Evolutionary conservation across 257 asterid species (phyloP), one percentile per base, ranked within the genome.

Genomic region (Salvia miltiorrhiza): DNA sequence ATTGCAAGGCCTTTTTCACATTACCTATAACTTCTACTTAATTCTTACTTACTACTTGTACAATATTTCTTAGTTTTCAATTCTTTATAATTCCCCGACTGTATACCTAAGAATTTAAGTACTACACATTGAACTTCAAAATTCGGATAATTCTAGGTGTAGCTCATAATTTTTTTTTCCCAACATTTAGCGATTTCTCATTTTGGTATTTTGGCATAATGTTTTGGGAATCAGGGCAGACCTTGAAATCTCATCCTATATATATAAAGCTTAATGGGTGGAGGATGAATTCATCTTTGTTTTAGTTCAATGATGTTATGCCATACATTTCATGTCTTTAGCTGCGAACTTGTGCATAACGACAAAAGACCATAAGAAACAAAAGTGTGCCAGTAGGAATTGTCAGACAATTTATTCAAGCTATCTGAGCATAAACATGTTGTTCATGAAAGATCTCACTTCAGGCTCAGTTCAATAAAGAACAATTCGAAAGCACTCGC

Each of bases 381-480:
- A 13, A 50, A 64, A 44, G 30, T 10, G 64, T 39, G 43, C 17
- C 9, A 23, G 23, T 16, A 3, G 13, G 24, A 40, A 37, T 68
- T 37, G 23, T 68, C 33, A 9, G 45, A 54, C 26, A 26, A 12
- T 49, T 49, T 49, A 20, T 39, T 35, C 21, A 57, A 47, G 37
- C 28, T 60, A 11, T 20, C 4, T 75, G 53, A 19, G 54, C 44
- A 59, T 55, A n/a, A 53, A 40, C 57, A 24, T 47, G 23, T 48
- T 53, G 12, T 61, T 28, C 52, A 45, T 37, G 35, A 33, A 63
- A 75, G 40, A 45, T 57, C 53, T 71, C 61, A 37, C 70, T 69
- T 69, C 20, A 41, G 69, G 54, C n/a, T 41, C 68, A 73, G 48
- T 12, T 20, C 48, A 50, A 73, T 16, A 58, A 45, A 19, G 32